Percentiles rank a stretch among this genome's conserved stretches.
phyloP scores from a whole-genome alignment of 805 yeast genomes.

The Sugiyamaella valdiviana region DNA sequence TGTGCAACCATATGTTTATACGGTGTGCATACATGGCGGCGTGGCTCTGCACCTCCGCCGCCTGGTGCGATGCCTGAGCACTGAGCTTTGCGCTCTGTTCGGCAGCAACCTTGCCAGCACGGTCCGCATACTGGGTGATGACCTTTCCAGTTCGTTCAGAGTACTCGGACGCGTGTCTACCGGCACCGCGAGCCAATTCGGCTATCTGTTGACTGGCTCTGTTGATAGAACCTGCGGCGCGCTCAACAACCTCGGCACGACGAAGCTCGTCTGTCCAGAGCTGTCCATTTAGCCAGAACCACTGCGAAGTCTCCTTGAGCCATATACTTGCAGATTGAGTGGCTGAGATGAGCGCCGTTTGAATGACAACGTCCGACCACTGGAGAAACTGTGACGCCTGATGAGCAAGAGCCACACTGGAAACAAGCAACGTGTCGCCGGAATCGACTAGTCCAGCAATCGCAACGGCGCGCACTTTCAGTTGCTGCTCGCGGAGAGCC shows the following conservation, averaged over 20 bases:
- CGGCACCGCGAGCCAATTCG: no score
- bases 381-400: background rate
- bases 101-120: no score
- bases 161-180: no score
- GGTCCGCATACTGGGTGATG: no score
- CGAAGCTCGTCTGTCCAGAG: background rate
- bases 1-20: background rate
- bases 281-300: background rate
- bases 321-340: background rate
- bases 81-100: background rate
- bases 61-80: background rate
- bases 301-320: background rate
- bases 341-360: background rate
- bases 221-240: no score
- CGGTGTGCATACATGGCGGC: background rate
- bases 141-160: no score
- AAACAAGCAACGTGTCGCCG: background rate
- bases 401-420: background rate
- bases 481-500: background rate
- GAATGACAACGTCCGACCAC: background rate
- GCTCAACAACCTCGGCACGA: no score
- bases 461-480: background rate
- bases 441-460: background rate
- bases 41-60: background rate
- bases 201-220: no score